phyloP scores from a whole-genome alignment of 345 rosid genomes.

The Nasturtium officinale region DNA sequence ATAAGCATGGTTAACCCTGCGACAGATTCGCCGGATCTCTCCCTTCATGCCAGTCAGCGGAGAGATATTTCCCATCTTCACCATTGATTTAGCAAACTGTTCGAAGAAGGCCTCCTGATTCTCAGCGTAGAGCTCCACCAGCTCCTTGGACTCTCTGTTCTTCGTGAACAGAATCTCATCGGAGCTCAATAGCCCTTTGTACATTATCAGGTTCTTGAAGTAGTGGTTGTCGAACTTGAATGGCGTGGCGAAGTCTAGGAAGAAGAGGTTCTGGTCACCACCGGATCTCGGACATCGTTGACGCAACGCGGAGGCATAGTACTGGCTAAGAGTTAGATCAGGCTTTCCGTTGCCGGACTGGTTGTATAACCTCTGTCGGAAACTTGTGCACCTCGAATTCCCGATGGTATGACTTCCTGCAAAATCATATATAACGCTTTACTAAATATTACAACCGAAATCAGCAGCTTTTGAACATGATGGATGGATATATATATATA shows the following conservation, averaged over 20 bases:
- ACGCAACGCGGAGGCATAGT: constrained; percentile 50
- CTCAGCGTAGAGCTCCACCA: constrained; percentile 61
- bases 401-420: constrained; percentile 86
- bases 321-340: constrained; percentile 56
- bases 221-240: constrained; percentile 70
- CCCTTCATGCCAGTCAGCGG: constrained; percentile 69
- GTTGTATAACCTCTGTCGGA: constrained; percentile 80
- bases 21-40: constrained; percentile 63
- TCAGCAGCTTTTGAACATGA: neutral
- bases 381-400: constrained; percentile 67
- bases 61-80: constrained; percentile 74
- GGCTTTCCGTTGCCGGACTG: constrained; percentile 69
- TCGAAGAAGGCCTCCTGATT: constrained; percentile 57
- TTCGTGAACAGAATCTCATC: constrained; percentile 69
- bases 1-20: constrained; percentile 55
- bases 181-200: constrained; percentile 69
- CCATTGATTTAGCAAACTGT: constrained; percentile 77
- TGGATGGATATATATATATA: neutral
- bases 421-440: neutral
- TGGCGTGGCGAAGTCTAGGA: constrained; percentile 62
- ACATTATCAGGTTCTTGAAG: constrained; percentile 66
- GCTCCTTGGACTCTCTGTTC: constrained; percentile 53
- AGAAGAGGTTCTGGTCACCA: constrained; percentile 63
- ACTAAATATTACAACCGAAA: neutral
- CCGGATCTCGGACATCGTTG: constrained; percentile 54